Evolutionary conservation across 345 rosid genomes (phyloP), one percentile per base, ranked within the genome.

Genomic region (Sonneratia alba): DNA sequence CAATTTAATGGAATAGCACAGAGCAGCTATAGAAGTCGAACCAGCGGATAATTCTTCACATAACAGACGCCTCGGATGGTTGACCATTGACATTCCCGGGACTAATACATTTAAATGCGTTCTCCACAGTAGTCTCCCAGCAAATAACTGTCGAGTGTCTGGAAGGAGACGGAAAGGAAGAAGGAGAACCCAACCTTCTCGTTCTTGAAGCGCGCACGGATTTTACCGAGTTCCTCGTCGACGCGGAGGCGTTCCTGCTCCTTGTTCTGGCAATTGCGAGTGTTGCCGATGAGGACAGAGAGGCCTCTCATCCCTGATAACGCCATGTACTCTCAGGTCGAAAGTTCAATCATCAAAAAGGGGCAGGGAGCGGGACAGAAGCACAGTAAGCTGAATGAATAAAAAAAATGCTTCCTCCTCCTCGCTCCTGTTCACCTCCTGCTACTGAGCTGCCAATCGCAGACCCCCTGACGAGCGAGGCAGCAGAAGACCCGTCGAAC

Each of bases 211-310:
- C 99, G 93, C 45, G 89, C 88, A 74, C 99, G 99, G 68, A 91
- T 6, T 76, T 96, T 96, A 59, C 99, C 99, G 38, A 96, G 99
- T 89, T 92, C 99, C 82, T 96, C 92, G 80, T 96, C 99, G 71
- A 96, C 96, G 71, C 99, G 91, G 32, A 92, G 96, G 13, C 99
- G 77, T 70, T 96, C 99, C 69, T 88, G 91, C 73, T 96, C 99
- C 80, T 96, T 96, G 86, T 96, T 96, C 81, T 83, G 98, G 80
- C 99, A 91, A 87, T 92, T 96, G n/a, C 99, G 93, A 70, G 92
- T 70, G 76, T 96, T 98, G 72, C 99, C 92, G 76, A 96, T 92
- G 79, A 96, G 92, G 3, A 96, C 91, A 7, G 99, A 96, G 59
- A 96, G 98, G 0, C 99, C 99, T 78, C 99, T 87, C 98, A 96